These are phyloP conservation scores for Fusarium mangiferae DNA, from an alignment of 2,329 filamentous ascomycete genomes.

Conservation along the genomic window DNA sequence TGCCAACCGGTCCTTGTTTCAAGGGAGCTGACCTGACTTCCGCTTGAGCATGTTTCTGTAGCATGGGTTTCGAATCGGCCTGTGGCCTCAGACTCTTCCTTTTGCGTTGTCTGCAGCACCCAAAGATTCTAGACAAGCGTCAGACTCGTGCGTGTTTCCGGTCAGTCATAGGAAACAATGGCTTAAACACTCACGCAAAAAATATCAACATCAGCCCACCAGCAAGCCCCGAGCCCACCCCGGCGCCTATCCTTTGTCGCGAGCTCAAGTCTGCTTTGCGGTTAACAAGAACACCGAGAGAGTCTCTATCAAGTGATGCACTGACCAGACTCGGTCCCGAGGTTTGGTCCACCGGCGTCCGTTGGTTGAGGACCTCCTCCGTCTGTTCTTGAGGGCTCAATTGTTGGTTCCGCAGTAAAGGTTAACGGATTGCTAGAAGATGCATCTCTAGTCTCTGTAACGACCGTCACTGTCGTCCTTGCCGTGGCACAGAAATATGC, in stretches of 20 bases:
- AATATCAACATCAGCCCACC: slow-evolving; percentile 24
- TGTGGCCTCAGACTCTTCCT: neutral
- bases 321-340: slow-evolving; percentile 22
- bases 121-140: slow-evolving; percentile 10
- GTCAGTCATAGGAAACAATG: neutral
- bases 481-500: slow-evolving; percentile 15
- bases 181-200: slow-evolving; percentile 13
- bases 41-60: neutral
- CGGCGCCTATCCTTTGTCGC: slow-evolving; percentile 20
- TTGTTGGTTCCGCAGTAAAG: neutral
- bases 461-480: slow-evolving; percentile 4
- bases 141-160: neutral
- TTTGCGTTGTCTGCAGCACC: slow-evolving; percentile 11
- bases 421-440: neutral
- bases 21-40: neutral
- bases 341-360: neutral
- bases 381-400: neutral
- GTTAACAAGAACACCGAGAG: neutral
- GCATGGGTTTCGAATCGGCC: neutral
- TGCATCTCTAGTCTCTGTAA: neutral
- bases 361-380: neutral
- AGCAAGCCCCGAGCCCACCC: slow-evolving; percentile 8
- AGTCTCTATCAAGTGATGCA: neutral
- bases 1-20: neutral
- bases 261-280: neutral